phyloP scores from a whole-genome alignment of 371 early-diverging fungal species.

The Vairimorpha apis region DNA sequence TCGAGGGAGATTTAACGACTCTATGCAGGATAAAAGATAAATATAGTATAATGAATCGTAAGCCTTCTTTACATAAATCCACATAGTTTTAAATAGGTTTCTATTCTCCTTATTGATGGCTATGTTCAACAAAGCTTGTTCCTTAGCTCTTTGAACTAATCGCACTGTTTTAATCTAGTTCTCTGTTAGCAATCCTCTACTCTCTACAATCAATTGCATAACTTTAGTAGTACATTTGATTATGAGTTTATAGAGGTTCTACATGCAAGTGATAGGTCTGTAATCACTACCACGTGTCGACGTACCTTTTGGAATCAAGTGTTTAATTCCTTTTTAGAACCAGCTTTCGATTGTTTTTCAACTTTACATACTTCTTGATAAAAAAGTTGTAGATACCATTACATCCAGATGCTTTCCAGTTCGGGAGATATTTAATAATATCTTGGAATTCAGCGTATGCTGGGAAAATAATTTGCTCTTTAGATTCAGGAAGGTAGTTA shows the following conservation, averaged over 20 bases:
- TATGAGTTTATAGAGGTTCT: constrained; percentile 20
- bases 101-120: neutral
- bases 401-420: neutral
- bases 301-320: constrained; percentile 20
- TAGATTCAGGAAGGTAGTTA: neutral
- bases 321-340: constrained; percentile 20
- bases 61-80: neutral
- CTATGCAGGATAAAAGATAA: neutral
- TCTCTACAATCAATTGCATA: neutral
- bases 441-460: neutral
- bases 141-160: constrained; percentile 19
- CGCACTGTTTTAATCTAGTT: constrained; percentile 24
- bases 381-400: neutral
- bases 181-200: constrained; percentile 6
- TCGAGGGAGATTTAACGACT: neutral
- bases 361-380: neutral
- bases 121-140: constrained; percentile 15
- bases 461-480: neutral
- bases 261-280: constrained; percentile 28
- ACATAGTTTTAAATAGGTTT: neutral
- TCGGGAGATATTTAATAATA: neutral
- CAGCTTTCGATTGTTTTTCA: neutral
- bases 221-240: constrained; percentile 7
- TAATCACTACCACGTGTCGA: neutral
- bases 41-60: neutral